Conservation (phyloP, 495 filamentous ascomycete genomes). For the Aspergillus avenaceus region DNA sequence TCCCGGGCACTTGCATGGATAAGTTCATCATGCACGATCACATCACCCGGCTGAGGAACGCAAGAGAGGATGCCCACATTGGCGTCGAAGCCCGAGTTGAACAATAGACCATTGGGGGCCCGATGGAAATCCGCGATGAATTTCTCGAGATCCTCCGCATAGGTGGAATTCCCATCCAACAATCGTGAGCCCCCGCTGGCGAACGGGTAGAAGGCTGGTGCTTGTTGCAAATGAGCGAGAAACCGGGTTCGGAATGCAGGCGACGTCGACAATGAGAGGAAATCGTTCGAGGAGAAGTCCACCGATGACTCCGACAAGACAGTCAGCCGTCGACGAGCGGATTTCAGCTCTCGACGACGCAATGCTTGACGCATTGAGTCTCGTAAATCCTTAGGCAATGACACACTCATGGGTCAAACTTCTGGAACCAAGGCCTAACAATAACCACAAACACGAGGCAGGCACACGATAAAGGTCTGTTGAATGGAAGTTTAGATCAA, state of each 20-base stretch:
- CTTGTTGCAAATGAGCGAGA: conserved; percentile 25
- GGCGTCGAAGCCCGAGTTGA: conserved; percentile 76
- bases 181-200: conserved; percentile 42
- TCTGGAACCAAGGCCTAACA: too few species aligned
- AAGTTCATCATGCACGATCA: conserved; percentile 67
- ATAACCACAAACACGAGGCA: too few species aligned
- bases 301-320: conserved; percentile 26
- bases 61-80: conserved; percentile 65
- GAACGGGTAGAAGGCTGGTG: conserved; percentile 31
- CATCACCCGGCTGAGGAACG: conserved; percentile 65
- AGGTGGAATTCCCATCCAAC: conserved; percentile 62
- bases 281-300: conserved; percentile 48
- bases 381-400: conserved; percentile 25
- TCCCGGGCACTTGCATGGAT: conserved; percentile 78
- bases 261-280: conserved; percentile 40
- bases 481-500: too few species aligned
- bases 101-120: conserved; percentile 62
- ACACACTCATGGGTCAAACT: neutral
- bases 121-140: conserved; percentile 63
- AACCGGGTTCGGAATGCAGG: conserved; percentile 26
- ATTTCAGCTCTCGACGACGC: conserved; percentile 35
- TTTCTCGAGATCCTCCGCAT: conserved; percentile 59
- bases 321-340: conserved; percentile 43
- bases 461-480: too few species aligned
- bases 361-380: conserved; percentile 34